phyloP scores from a whole-genome alignment of 805 yeast species.

The Pichia nakasei region DNA sequence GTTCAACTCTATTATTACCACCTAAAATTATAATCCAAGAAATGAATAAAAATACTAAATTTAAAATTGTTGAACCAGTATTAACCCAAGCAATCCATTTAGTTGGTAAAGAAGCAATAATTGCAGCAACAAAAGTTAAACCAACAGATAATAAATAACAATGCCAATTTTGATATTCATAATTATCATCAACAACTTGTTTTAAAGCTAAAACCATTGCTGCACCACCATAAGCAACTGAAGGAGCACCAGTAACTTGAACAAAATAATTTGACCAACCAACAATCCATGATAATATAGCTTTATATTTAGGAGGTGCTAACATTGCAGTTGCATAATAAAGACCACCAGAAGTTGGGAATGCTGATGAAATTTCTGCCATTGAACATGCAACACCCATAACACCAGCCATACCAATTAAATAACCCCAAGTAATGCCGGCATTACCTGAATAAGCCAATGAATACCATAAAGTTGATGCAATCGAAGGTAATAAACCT shows the following conservation, averaged over 20 bases:
- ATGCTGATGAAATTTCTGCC: conserved; percentile 58
- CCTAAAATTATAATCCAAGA: conserved; percentile 48
- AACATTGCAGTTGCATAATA: conserved; percentile 60
- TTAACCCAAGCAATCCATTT: conserved; percentile 45
- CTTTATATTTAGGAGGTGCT: conserved; percentile 46
- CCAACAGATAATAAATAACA: conserved; percentile 43
- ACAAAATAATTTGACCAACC: conserved; percentile 61
- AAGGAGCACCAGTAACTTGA: conserved; percentile 54
- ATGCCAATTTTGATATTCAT: conserved; percentile 39
- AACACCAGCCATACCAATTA: conserved; percentile 47
- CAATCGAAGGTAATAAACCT: conserved; percentile 58
- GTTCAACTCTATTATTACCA: conserved; percentile 33
- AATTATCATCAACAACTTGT: conserved; percentile 31
- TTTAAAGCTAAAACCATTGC: conserved; percentile 46
- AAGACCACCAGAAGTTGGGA: conserved; percentile 62
- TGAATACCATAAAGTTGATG: conserved; percentile 54
- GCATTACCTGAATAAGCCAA: conserved; percentile 54
- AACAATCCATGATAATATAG: conserved; percentile 51
- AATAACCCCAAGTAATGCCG: conserved; percentile 57
- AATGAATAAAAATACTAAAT: conserved; percentile 40
- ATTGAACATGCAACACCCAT: conserved; percentile 50
- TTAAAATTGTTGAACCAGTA: conserved; percentile 39
- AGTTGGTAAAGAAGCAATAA: conserved; percentile 46
- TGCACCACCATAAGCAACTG: conserved; percentile 51
- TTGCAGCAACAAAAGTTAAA: conserved; percentile 38